These are phyloP conservation scores for Xanthoconium separans DNA, from an alignment of 1,284 basidiomycete species.

Conservation along the genomic window DNA sequence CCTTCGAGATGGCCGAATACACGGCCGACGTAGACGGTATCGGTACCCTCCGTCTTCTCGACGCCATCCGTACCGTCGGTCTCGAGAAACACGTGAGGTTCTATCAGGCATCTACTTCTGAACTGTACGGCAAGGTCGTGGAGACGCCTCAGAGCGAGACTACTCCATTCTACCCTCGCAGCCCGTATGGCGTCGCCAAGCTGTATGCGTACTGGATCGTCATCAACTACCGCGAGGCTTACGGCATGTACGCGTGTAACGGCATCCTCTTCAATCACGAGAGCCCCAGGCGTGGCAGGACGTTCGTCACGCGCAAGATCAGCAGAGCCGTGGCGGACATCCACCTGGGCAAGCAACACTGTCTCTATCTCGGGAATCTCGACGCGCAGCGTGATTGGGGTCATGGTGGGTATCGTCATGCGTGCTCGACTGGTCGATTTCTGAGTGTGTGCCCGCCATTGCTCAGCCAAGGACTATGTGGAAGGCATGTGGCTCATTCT, in stretches of 20 bases:
- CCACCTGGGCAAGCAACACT: constrained; percentile 77
- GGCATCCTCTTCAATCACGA: constrained; percentile 95
- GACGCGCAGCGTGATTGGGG: constrained; percentile 94
- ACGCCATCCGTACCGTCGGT: constrained; percentile 90
- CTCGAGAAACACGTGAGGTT: constrained; percentile 84
- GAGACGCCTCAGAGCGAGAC: constrained; percentile 90
- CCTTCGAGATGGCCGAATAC: constrained; percentile 96
- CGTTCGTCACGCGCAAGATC: constrained; percentile 94
- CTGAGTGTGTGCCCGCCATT: constrained; percentile 8
- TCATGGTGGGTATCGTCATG: constrained; percentile 58
- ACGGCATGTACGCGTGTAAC: constrained; percentile 90
- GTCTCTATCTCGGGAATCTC: constrained; percentile 87
- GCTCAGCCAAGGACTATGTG: constrained; percentile 65
- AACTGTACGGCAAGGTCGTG: constrained; percentile 90
- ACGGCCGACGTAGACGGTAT: constrained; percentile 92
- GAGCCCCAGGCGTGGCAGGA: constrained; percentile 86
- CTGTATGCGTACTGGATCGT: constrained; percentile 88
- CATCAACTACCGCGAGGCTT: constrained; percentile 90
- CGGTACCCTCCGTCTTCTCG: constrained; percentile 87
- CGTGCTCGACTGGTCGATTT: background rate
- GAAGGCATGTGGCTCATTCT: constrained; percentile 97
- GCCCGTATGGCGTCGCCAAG: constrained; percentile 90
- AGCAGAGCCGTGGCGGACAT: constrained; percentile 89
- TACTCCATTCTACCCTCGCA: constrained; percentile 92
- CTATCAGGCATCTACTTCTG: constrained; percentile 93